These are phyloP conservation scores for Stagonosporopsis vannaccii DNA, from an alignment of 2,329 filamentous ascomycete genomes.

Conservation along the genomic window DNA sequence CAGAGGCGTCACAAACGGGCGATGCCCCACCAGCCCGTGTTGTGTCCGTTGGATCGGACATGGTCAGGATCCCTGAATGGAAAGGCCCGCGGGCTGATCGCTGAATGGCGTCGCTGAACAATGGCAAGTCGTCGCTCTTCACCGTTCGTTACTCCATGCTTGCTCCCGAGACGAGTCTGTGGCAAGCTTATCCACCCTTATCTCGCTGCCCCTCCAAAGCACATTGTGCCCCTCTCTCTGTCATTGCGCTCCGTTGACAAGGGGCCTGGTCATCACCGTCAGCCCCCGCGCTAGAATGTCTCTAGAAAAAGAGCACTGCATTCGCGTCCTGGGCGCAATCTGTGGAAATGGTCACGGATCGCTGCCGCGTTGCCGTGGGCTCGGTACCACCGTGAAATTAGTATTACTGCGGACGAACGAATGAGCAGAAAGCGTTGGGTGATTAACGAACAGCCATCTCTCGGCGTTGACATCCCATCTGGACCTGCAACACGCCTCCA, in stretches of 20 bases:
- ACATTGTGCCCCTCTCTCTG: constrained; percentile 18
- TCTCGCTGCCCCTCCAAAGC: constrained; percentile 11
- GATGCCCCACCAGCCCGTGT: constrained; percentile 17
- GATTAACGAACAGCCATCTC: neutral
- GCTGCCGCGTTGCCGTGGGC: constrained; percentile 34
- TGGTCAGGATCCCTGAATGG: constrained; percentile 17
- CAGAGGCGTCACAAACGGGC: constrained; percentile 5
- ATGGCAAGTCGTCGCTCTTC: constrained; percentile 21
- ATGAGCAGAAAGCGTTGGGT: constrained; percentile 5
- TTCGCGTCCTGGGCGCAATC: constrained; percentile 41
- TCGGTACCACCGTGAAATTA: constrained; percentile 27
- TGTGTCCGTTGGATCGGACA: constrained; percentile 23
- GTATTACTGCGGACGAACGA: constrained; percentile 6
- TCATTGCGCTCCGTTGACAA: constrained; percentile 15
- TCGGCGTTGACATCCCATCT: constrained; percentile 7
- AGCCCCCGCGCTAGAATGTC: constrained; percentile 47
- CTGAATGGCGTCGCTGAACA: constrained; percentile 20
- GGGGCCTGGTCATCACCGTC: constrained; percentile 35
- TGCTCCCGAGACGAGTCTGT: constrained; percentile 10
- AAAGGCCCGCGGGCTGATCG: constrained; percentile 27
- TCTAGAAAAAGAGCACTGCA: constrained; percentile 40
- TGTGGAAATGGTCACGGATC: constrained; percentile 32
- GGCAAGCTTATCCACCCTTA: constrained; percentile 3
- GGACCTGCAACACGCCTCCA: constrained; percentile 13
- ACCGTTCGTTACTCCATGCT: constrained; percentile 21